Base-by-base conservation (phyloP, 305 asterid genomes). In the Solanum hybrid region DNA sequence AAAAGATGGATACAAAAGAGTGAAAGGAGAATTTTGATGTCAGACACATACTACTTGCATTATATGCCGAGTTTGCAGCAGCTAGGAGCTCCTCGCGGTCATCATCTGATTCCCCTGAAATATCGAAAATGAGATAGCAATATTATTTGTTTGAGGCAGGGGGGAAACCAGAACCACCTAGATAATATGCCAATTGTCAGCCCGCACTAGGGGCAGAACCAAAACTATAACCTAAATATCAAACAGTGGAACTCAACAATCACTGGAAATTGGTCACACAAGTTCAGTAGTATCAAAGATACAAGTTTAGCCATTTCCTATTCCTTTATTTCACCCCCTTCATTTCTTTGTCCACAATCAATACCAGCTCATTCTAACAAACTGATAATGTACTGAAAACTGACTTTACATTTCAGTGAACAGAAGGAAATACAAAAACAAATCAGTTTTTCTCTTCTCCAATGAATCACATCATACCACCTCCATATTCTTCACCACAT, bases 71-170 rank as follows among this genome's bases (percentile, higher is more conserved):
- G 84, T 93, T 96, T 78, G 99, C 99, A 87, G 98, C 98, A 79
- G 93, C 89, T 89, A 93, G 65, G 91, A 97, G 96, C 92, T 98
- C 99, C 86, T 98, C 99, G 12, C 93, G 97, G 84, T 96, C 99
- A 85, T 97, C 99, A 65, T 97, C 99, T 75, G 96, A 94, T 92
- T 97, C 98, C 92, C 98, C 99, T 98, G 94, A 90, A 91, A 90
- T 89, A 90, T 17, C 22, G 89, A 91, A 26, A 89, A 88, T 57
- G 57, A 33, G 68, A 90, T 75, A 92, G 87, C 90, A 87, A 31
- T 80, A 87, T 87, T 90, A 86, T 11, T 79, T 77, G 70, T 79
- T 36, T 89, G 80, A 80, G 57, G 79, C 14, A 22, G 29, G 75
- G 27, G 75, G 75, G 27, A 65, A 65, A 65, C 75, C 75, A 65